phyloP scores from a whole-genome alignment of 352 stramenopile genomes.

The Phytophthora meadii region DNA sequence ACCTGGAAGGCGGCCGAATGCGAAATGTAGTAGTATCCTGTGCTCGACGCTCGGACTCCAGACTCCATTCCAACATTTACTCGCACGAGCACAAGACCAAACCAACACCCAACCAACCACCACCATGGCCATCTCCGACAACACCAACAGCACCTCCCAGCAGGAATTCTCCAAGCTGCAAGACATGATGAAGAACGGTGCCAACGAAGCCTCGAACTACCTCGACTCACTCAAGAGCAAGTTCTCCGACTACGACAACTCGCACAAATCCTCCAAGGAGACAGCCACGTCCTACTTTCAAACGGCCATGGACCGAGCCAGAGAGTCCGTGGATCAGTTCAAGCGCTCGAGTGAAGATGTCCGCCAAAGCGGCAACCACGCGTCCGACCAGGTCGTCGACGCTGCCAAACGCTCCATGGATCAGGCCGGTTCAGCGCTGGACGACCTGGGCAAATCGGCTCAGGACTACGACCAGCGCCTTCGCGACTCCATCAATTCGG shows the following conservation, averaged over 20 bases:
- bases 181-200: slow-evolving; percentile 38
- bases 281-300: slow-evolving; percentile 48
- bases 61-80: slow-evolving; percentile 24
- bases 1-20: neutral
- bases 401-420: slow-evolving; percentile 43
- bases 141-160: slow-evolving; percentile 24
- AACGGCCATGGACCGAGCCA: slow-evolving; percentile 40
- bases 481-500: slow-evolving; percentile 26
- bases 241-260: slow-evolving; percentile 48
- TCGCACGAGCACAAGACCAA: slow-evolving; percentile 8
- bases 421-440: slow-evolving; percentile 32
- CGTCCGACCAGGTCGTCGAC: slow-evolving; percentile 6
- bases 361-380: slow-evolving; percentile 28
- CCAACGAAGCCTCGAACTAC: slow-evolving; percentile 39
- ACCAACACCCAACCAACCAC: slow-evolving; percentile 12
- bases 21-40: neutral
- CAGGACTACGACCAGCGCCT: slow-evolving; percentile 26
- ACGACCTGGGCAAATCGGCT: slow-evolving; percentile 32
- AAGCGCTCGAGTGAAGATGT: slow-evolving; percentile 25
- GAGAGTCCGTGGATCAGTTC: slow-evolving; percentile 24
- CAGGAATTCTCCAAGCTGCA: slow-evolving; percentile 49
- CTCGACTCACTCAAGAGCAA: slow-evolving; percentile 49
- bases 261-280: slow-evolving; percentile 44
- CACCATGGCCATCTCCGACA: slow-evolving; percentile 40
- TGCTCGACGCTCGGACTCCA: neutral